Evolutionary conservation across 2,329 filamentous ascomycete genomes (phyloP).

Genomic region (Calonectria henricotiae): DNA sequence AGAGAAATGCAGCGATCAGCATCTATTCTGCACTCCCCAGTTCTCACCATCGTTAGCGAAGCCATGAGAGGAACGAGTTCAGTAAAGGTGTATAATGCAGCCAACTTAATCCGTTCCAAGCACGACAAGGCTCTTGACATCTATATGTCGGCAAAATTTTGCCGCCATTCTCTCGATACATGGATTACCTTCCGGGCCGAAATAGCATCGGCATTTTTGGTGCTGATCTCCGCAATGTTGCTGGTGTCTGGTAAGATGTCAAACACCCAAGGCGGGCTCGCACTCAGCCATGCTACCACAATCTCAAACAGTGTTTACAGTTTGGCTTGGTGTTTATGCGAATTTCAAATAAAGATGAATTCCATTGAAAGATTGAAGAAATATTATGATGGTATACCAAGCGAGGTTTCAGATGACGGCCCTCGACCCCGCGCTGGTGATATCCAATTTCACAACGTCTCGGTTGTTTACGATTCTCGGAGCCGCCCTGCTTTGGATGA

Average conservation of each 20-base stretch:
- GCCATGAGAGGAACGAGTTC: conserved; percentile 3
- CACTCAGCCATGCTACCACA: conserved; percentile 6
- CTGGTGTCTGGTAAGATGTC: conserved; percentile 20
- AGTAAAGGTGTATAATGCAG: not conserved
- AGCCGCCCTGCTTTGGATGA: not conserved
- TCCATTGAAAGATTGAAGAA: conserved; percentile 10
- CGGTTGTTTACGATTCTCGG: not conserved
- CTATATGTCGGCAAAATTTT: conserved; percentile 12
- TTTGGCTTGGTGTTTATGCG: conserved; percentile 6
- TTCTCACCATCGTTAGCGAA: not conserved
- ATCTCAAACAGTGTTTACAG: conserved; percentile 13
- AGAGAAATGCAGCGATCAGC: conserved; percentile 13
- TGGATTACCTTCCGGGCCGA: conserved; percentile 12
- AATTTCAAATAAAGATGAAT: conserved; percentile 19
- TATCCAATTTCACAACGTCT: conserved; percentile 2
- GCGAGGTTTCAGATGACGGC: not conserved
- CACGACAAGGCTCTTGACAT: conserved; percentile 11
- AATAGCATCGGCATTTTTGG: conserved; percentile 5
- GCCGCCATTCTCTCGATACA: conserved; percentile 3
- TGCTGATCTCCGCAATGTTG: not conserved
- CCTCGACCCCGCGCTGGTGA: not conserved
- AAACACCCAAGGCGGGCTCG: conserved; percentile 5
- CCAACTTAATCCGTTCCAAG: not conserved
- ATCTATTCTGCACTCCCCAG: conserved; percentile 4
- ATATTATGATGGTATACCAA: conserved; percentile 6